Conservation (phyloP, 371 early-diverging fungal genomes). For the Rhizopus sp. region DNA sequence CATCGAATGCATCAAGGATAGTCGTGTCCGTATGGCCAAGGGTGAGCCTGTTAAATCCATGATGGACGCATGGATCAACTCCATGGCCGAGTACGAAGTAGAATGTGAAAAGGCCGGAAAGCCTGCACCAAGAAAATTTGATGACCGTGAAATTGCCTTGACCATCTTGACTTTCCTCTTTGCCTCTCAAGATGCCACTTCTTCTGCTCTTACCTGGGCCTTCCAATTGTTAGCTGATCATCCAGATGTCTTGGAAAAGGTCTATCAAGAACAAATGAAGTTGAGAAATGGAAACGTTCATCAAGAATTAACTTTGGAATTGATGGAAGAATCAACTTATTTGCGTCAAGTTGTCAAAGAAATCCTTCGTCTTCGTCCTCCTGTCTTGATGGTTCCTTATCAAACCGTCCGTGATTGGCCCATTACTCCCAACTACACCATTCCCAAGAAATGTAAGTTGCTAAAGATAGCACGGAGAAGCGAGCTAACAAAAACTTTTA, state of each 20-base stretch:
- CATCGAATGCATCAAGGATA: slow-evolving; percentile 43
- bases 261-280: slow-evolving; percentile 43
- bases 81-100: slow-evolving; percentile 40
- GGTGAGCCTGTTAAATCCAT: slow-evolving; percentile 42
- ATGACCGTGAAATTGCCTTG: slow-evolving; percentile 50
- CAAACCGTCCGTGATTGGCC: slow-evolving; percentile 50
- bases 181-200: slow-evolving; percentile 57
- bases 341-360: slow-evolving; percentile 55
- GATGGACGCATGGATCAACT: slow-evolving; percentile 55
- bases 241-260: slow-evolving; percentile 46
- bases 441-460: slow-evolving; percentile 43
- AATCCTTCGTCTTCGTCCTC: slow-evolving; percentile 51
- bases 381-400: slow-evolving; percentile 58
- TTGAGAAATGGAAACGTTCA: slow-evolving; percentile 35
- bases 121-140: slow-evolving; percentile 47
- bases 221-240: slow-evolving; percentile 55
- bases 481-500: neutral
- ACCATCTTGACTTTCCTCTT: slow-evolving; percentile 54
- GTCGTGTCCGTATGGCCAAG: slow-evolving; percentile 42
- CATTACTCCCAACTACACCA: slow-evolving; percentile 43
- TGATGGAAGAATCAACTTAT: slow-evolving; percentile 46
- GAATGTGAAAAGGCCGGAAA: slow-evolving; percentile 38
- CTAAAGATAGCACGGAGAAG: neutral
- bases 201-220: slow-evolving; percentile 56
- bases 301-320: slow-evolving; percentile 36